phyloP scores from a whole-genome alignment of 345 rosid species.

The Aquilaria yunnanensis region DNA sequence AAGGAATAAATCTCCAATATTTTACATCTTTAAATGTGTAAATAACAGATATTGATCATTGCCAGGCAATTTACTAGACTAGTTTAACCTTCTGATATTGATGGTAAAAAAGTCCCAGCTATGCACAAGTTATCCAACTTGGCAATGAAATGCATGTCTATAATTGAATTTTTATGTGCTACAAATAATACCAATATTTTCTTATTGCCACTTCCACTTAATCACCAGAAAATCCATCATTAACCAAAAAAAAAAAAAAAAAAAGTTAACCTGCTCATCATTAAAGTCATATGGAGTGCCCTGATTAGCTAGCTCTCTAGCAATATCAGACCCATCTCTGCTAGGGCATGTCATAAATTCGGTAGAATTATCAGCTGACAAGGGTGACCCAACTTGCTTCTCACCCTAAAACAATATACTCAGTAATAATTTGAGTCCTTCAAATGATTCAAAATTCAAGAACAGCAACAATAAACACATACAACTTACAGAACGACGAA shows the following conservation, averaged over 20 bases:
- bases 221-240: too few species aligned
- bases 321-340: conserved; percentile 19
- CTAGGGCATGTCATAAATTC: conserved; percentile 24
- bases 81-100: too few species aligned
- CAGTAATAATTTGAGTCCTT: conserved; percentile 47
- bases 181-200: too few species aligned
- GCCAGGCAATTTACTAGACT: too few species aligned
- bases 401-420: conserved; percentile 47
- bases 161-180: too few species aligned
- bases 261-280: conserved; percentile 60
- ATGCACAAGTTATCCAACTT: too few species aligned
- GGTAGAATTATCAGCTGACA: conserved; percentile 31
- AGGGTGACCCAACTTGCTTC: conserved; percentile 40
- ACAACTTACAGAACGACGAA: conserved; percentile 99
- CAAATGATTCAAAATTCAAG: conserved; percentile 30
- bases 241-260: not conserved
- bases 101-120: too few species aligned
- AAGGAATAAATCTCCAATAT: too few species aligned
- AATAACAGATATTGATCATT: too few species aligned
- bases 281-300: conserved; percentile 48
- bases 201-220: too few species aligned
- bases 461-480: conserved; percentile 80
- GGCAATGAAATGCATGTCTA: too few species aligned
- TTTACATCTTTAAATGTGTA: too few species aligned
- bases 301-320: conserved; percentile 32